Evolutionary conservation across 495 filamentous ascomycete species (phyloP).

Genomic region (Sporormia fimetaria): DNA sequence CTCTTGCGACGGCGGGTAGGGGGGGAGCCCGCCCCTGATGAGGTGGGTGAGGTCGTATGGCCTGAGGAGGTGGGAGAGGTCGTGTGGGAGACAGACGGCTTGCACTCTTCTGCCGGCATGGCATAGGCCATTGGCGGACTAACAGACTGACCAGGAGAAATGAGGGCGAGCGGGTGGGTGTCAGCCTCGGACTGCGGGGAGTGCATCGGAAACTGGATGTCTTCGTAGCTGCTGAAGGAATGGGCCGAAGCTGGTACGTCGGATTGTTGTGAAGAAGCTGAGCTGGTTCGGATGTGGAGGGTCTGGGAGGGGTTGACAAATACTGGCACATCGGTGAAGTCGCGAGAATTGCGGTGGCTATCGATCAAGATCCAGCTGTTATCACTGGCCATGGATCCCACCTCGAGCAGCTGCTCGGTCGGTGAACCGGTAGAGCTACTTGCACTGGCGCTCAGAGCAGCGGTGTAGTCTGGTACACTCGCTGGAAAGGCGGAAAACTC

Average conservation of each 20-base stretch:
- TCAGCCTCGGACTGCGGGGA: slow-evolving; percentile 40
- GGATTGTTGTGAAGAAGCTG: slow-evolving; percentile 71
- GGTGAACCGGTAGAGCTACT: slow-evolving; percentile 61
- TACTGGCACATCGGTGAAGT: slow-evolving; percentile 41
- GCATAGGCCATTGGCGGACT: slow-evolving; percentile 55
- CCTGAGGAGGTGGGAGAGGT: slow-evolving; percentile 36
- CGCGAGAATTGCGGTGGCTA: slow-evolving; percentile 39
- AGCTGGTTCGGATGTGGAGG: slow-evolving; percentile 70
- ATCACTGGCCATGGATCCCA: slow-evolving; percentile 70
- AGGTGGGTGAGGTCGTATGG: slow-evolving; percentile 35
- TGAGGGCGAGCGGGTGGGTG: slow-evolving; percentile 2
- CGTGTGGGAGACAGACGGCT: slow-evolving; percentile 47
- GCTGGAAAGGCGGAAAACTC: slow-evolving; percentile 11
- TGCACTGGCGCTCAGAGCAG: slow-evolving; percentile 10
- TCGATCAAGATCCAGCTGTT: slow-evolving; percentile 62
- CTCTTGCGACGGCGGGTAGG: slow-evolving; percentile 66
- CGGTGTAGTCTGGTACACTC: slow-evolving; percentile 2
- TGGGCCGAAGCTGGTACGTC: slow-evolving; percentile 47
- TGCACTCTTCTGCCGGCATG: slow-evolving; percentile 54
- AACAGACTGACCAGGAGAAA: slow-evolving; percentile 39
- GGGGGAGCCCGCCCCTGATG: slow-evolving; percentile 39
- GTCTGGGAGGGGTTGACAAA: slow-evolving; percentile 83
- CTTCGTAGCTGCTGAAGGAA: slow-evolving; percentile 68
- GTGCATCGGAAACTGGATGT: slow-evolving; percentile 60
- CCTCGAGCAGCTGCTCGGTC: slow-evolving; percentile 70